Percentiles rank a stretch among this genome's conserved stretches.
Conservation (phyloP, 176 grass and related monocot genomes). For the Carex scoparia region DNA sequence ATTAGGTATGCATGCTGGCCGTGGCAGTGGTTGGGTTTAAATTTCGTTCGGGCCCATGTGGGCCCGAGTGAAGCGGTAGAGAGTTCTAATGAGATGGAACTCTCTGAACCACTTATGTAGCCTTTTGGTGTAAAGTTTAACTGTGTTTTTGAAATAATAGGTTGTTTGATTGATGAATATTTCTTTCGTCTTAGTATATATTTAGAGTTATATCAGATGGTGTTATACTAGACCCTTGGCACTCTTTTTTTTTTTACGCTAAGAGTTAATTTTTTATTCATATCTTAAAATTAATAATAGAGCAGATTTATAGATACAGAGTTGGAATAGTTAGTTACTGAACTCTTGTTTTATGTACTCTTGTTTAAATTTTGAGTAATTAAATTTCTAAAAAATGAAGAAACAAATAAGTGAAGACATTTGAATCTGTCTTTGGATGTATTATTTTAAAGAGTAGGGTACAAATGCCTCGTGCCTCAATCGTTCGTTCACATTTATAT, state of each 20-base stretch:
- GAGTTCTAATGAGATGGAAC: slow-evolving; percentile 79
- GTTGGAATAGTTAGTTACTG: background rate
- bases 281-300: background rate
- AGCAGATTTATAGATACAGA: background rate
- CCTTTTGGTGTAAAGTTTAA: background rate
- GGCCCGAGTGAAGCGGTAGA: slow-evolving; percentile 28
- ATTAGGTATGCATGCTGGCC: slow-evolving; percentile 91
- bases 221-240: background rate
- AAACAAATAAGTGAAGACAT: too few species aligned
- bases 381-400: background rate
- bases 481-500: too few species aligned
- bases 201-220: background rate
- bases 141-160: slow-evolving; percentile 20
- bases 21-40: slow-evolving; percentile 93
- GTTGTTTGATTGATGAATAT: slow-evolving; percentile 4
- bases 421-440: too few species aligned
- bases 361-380: background rate
- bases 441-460: too few species aligned
- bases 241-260: background rate
- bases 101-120: slow-evolving; percentile 84
- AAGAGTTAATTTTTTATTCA: background rate
- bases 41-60: slow-evolving; percentile 45
- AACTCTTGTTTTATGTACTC: background rate
- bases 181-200: background rate
- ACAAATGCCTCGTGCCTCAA: too few species aligned